Evolutionary conservation across 441 rosid species (phyloP), one percentile per base, ranked within the genome.

Genomic region (Bocquillonia castaneifolia): DNA sequence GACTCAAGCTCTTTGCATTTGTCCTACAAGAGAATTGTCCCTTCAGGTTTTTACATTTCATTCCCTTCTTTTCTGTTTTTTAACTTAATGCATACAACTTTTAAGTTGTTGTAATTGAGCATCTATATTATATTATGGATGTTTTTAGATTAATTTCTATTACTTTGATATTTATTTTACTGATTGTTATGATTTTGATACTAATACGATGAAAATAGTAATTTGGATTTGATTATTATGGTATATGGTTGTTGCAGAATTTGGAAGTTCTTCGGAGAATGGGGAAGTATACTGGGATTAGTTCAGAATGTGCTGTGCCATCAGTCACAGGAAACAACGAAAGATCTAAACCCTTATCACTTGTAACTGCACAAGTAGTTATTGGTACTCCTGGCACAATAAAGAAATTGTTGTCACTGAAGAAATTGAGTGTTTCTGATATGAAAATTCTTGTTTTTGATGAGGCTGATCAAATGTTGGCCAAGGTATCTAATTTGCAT

Each of bases 391-490:
- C 99, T 66, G 99, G 98, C 39, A 94, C 99, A 2, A 66, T 94
- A 39, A 92, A 86, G 81, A 92, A 71, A 75, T 85, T 91, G 87
- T 84, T 88, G 81, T 54, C 91, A 0, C 64, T 23, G 5, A 92
- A 64, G 85, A 90, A 85, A 75, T 74, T 94, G 77, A 77, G 86
- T 37, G 66, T 77, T 18, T 61, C 45, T 67, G 80, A 20, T 72
- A 64, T 92, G 72, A 87, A 84, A 82, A 83, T 94, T 75, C 96
- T 94, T 64, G 99, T 94, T 55, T 94, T 92, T 79, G 99, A 94
- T 73, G 98, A 94, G 81, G 99, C 98, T 66, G 99, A 94, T 81
- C 98, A 90, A 72, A 94, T 94, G 99, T 80, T 94, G 74, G 97
- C 90, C 64, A 82, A 87, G 83, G 99, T 94, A 84, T 58, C 47